A percentile compares a stretch with the other conserved stretches of the same genome.
Evolutionary conservation across 2,329 filamentous ascomycete genomes (phyloP).

Genomic region (Sclerotinia spermophila): DNA sequence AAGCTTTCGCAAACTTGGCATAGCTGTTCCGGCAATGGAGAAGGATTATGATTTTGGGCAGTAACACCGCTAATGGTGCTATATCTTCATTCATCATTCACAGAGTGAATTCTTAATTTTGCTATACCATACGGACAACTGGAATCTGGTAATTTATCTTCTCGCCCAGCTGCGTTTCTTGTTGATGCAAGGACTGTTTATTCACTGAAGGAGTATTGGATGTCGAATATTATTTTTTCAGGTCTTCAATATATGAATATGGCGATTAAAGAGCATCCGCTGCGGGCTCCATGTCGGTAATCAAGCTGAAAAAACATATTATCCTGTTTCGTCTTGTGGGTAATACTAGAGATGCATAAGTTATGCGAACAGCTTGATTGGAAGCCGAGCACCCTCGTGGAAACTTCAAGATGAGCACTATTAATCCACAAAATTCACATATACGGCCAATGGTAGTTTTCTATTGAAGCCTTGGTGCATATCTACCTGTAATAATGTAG

Average conservation of each 20-base stretch:
- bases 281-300: not conserved
- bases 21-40: fast-evolving
- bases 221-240: not conserved
- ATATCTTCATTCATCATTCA: not conserved
- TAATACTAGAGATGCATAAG: not conserved
- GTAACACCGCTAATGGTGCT: not conserved
- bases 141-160: not conserved
- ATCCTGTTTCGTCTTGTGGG: not conserved
- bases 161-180: not conserved
- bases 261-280: not conserved
- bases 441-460: not conserved
- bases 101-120: not conserved
- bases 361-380: not conserved
- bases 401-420: not conserved
- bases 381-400: not conserved
- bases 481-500: not conserved
- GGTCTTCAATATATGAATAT: not conserved
- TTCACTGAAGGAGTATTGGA: not conserved
- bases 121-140: not conserved
- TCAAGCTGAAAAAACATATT: not conserved
- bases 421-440: not conserved
- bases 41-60: not conserved
- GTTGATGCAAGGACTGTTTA: not conserved
- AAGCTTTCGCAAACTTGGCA: not conserved
- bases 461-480: not conserved